A percentile compares a stretch with the other conserved stretches of the same genome.
phyloP scores from a whole-genome alignment of 1,284 basidiomycete species.

The Pseudozyma flocculosa region DNA sequence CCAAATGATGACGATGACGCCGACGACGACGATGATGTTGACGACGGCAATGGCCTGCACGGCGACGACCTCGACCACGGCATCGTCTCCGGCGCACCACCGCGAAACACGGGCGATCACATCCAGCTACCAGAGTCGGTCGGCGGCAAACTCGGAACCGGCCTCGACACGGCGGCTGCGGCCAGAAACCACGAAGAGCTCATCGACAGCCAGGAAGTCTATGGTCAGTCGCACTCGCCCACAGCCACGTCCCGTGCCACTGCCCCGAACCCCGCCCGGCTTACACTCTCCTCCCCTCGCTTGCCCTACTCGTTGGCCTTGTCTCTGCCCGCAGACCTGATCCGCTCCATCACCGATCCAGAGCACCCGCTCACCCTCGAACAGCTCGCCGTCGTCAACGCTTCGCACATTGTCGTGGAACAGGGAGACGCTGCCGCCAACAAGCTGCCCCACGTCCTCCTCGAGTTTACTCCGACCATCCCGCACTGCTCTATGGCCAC shows the following conservation, averaged over 20 bases:
- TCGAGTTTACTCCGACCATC: constrained; percentile 78
- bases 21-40: constrained; percentile 4
- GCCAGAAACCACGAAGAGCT: too few species aligned
- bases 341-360: constrained; percentile 90
- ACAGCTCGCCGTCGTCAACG: constrained; percentile 90
- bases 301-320: too few species aligned
- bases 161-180: too few species aligned
- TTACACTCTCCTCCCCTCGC: too few species aligned
- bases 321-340: constrained; percentile 64
- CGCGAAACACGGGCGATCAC: too few species aligned
- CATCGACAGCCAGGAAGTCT: constrained; percentile 54
- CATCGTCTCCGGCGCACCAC: background rate
- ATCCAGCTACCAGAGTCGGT: too few species aligned
- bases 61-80: constrained; percentile 2
- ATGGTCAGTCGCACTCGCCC: constrained; percentile 11
- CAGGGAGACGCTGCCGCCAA: constrained; percentile 33
- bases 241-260: too few species aligned
- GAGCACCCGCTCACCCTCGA: constrained; percentile 95
- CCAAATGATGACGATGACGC: constrained; percentile 5
- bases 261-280: too few species aligned
- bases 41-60: constrained; percentile 1
- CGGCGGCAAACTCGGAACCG: too few species aligned
- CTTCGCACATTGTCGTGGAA: constrained; percentile 76
- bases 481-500: constrained; percentile 99
- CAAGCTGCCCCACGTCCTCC: constrained; percentile 63